Evolutionary conservation across 495 filamentous ascomycete species (phyloP).

Genomic region (Bryoglossum gracile): DNA sequence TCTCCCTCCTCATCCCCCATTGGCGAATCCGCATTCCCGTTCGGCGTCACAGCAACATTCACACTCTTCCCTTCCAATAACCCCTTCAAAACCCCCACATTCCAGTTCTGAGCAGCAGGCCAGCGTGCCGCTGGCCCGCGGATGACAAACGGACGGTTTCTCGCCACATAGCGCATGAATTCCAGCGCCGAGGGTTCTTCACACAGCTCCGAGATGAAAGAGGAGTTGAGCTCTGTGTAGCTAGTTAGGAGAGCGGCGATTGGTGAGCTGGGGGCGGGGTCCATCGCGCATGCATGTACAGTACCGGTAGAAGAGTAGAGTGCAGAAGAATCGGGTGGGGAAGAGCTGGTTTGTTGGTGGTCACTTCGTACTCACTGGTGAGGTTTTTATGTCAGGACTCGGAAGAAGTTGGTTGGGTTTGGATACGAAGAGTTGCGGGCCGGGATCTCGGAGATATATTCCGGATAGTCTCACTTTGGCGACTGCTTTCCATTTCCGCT

Average conservation of each 20-base stretch:
- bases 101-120: slow-evolving; percentile 54
- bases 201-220: slow-evolving; percentile 46
- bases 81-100: slow-evolving; percentile 43
- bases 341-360: background rate
- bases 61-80: slow-evolving; percentile 45
- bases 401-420: too few species aligned
- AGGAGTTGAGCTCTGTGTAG: slow-evolving; percentile 62
- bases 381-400: background rate
- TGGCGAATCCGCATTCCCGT: slow-evolving; percentile 57
- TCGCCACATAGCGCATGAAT: slow-evolving; percentile 62
- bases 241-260: slow-evolving; percentile 49
- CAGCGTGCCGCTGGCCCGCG: slow-evolving; percentile 49
- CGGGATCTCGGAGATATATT: too few species aligned
- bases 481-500: too few species aligned
- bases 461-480: too few species aligned
- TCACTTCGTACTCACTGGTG: too few species aligned
- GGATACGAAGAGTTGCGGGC: too few species aligned
- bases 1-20: slow-evolving; percentile 31
- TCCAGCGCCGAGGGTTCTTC: slow-evolving; percentile 60
- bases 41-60: slow-evolving; percentile 64
- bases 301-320: background rate
- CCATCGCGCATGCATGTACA: too few species aligned
- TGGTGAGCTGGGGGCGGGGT: slow-evolving; percentile 2
- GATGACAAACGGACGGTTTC: slow-evolving; percentile 64
- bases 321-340: background rate